Base-by-base conservation (phyloP, 352 stramenopile species). In the Albugo candida region DNA sequence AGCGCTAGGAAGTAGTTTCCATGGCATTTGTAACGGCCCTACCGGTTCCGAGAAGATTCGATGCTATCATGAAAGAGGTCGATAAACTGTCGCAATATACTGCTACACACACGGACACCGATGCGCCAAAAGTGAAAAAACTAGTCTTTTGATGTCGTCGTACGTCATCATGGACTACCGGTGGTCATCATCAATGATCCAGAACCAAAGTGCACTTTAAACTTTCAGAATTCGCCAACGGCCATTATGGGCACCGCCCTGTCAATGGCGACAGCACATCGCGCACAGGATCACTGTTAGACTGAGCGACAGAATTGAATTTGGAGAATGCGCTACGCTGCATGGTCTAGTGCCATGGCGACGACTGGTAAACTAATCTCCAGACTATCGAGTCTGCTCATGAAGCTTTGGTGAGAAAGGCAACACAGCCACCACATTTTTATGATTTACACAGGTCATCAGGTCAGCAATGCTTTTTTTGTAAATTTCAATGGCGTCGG, bases 11-110 rank as follows among this genome's bases (percentile, higher is more conserved):
- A 43, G 17, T 48, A 11, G 36, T 59, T 1, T n/a, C 5, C 0
- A 36, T 59, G 16, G 53, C 54, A 36, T 59, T 48, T 27, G 35
- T 59, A 19, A 42, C 48, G 5, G 53, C 46, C 21, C 18, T 59
- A 8, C 48, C 53, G n/a, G 48, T 54, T 2, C 54, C 53, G 2
- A 27, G 50, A 21, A 47, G 53, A 0, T 55, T 52, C 13, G 48
- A 54, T 31, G 24, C 24, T 8, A 31, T 31, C 8, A 10, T 31
- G 2, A 8, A 10, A 2, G 8, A 2, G 8, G 53, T 59, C 0
- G 53, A 55, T 35, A 21, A 34, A 5, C 31, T 59, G 2, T 48
- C 35, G 2, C 54, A 59, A 36, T 56, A 60, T 41, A 17, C n/a
- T 1, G 18, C 48, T 2, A 55, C 43, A 5, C 41, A 55, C 38